A percentile compares a stretch with the other conserved stretches of the same genome.
Evolutionary conservation across 345 rosid genomes (phyloP).

Genomic region (Eucalyptus pauciflora): DNA sequence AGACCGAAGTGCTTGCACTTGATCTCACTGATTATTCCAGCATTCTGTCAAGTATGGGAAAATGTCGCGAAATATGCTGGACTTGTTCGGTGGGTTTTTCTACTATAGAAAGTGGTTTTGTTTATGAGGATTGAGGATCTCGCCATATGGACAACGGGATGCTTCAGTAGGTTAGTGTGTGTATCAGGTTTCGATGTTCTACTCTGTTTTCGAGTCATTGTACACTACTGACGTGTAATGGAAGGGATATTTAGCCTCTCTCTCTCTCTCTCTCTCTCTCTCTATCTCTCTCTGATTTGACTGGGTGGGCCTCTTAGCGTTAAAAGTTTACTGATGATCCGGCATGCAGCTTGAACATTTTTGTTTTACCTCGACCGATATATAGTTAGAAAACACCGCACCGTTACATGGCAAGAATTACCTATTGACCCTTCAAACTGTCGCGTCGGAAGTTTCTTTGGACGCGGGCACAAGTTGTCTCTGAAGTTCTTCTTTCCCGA

Average conservation of each 20-base stretch:
- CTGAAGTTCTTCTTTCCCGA: not conserved
- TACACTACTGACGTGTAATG: not conserved
- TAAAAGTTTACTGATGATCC: not conserved
- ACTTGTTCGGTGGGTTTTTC: not conserved
- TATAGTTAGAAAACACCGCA: not conserved
- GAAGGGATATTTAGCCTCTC: not conserved
- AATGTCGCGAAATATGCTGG: not conserved
- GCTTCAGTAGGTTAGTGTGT: not conserved
- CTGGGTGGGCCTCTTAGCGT: not conserved
- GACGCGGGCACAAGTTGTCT: not conserved
- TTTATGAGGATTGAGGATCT: not conserved
- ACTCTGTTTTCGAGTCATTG: not conserved
- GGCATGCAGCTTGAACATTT: not conserved
- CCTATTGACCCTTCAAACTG: not conserved
- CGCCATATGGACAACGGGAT: not conserved
- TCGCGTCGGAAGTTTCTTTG: not conserved
- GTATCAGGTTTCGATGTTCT: not conserved
- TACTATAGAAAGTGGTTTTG: not conserved
- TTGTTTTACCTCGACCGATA: not conserved
- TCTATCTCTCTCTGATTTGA: not conserved
- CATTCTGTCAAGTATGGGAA: not conserved
- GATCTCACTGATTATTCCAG: not conserved
- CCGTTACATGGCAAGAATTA: not conserved
- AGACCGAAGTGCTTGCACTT: not conserved
- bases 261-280: not conserved